These are phyloP conservation scores for Pharnaceum exiguum DNA, from an alignment of 148 eudicot genomes.

Conservation along the genomic window DNA sequence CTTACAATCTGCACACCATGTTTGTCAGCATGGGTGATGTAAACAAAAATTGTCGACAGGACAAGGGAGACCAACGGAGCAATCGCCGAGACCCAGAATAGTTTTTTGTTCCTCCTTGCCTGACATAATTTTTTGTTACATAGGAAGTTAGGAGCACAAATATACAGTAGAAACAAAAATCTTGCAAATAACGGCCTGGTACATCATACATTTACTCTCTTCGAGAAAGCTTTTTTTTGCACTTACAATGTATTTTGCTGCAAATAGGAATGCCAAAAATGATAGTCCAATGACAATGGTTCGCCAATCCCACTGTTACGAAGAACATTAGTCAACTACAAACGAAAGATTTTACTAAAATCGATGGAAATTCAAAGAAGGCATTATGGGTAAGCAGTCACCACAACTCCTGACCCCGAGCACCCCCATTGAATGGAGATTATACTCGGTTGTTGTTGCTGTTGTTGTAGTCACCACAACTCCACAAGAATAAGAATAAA, in stretches of 20 bases:
- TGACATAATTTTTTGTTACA: slow-evolving; percentile 15
- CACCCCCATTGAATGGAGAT: no score
- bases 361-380: neutral
- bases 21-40: slow-evolving; percentile 47
- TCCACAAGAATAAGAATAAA: neutral
- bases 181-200: no score
- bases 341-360: neutral
- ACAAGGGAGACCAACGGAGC: slow-evolving; percentile 62
- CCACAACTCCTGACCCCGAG: no score
- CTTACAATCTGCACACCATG: slow-evolving; percentile 56
- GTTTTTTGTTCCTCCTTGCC: slow-evolving; percentile 49
- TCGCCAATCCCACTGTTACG: slow-evolving; percentile 68
- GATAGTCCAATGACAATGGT: slow-evolving; percentile 55
- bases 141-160: neutral
- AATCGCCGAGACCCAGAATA: slow-evolving; percentile 69
- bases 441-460: no score
- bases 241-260: slow-evolving; percentile 43
- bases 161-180: neutral
- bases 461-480: no score
- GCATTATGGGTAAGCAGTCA: no score
- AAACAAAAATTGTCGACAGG: slow-evolving; percentile 45
- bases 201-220: no score
- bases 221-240: no score
- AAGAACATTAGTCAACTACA: neutral
- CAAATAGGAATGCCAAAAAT: slow-evolving; percentile 46